Evolutionary conservation across 805 yeast species (phyloP).

Genomic region (Wickerhamomyces bovis): DNA sequence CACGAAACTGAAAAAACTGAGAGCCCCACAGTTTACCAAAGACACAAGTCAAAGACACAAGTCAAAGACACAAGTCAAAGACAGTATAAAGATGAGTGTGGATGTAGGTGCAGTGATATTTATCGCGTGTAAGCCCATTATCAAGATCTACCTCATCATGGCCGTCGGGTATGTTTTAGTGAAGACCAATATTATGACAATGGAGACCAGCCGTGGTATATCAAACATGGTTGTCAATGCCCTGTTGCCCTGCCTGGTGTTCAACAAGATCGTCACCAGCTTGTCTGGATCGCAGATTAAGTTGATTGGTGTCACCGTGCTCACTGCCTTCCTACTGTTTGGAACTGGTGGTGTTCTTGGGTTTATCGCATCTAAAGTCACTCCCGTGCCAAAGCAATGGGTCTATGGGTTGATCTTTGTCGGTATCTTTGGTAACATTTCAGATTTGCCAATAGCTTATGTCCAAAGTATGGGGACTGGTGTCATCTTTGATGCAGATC

Average conservation of each 20-base stretch:
- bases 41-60: no score
- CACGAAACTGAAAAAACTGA: no score
- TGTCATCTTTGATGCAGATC: slow-evolving; percentile 30
- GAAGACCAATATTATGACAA: slow-evolving; percentile 32
- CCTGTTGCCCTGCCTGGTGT: slow-evolving; percentile 48
- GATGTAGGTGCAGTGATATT: slow-evolving; percentile 18
- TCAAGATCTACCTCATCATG: slow-evolving; percentile 22
- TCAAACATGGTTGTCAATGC: slow-evolving; percentile 47
- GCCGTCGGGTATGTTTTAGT: slow-evolving; percentile 15
- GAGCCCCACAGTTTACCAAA: no score
- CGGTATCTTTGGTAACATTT: slow-evolving; percentile 44
- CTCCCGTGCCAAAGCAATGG: slow-evolving; percentile 44
- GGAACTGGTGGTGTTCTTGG: slow-evolving; percentile 37
- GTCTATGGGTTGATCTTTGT: slow-evolving; percentile 42
- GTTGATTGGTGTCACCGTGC: slow-evolving; percentile 39
- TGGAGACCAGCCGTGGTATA: slow-evolving; percentile 47
- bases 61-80: no score
- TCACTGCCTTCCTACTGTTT: slow-evolving; percentile 25
- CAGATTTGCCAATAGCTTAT: slow-evolving; percentile 50
- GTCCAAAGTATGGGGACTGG: slow-evolving; percentile 41
- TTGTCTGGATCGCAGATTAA: slow-evolving; percentile 46
- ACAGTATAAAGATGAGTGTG: neutral
- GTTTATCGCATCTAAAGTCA: slow-evolving; percentile 26
- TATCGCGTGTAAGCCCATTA: slow-evolving; percentile 21
- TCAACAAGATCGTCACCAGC: slow-evolving; percentile 46